Evolutionary conservation across 805 yeast species (phyloP), one percentile per base, ranked within the genome.

Genomic region (Starmerella vitae): DNA sequence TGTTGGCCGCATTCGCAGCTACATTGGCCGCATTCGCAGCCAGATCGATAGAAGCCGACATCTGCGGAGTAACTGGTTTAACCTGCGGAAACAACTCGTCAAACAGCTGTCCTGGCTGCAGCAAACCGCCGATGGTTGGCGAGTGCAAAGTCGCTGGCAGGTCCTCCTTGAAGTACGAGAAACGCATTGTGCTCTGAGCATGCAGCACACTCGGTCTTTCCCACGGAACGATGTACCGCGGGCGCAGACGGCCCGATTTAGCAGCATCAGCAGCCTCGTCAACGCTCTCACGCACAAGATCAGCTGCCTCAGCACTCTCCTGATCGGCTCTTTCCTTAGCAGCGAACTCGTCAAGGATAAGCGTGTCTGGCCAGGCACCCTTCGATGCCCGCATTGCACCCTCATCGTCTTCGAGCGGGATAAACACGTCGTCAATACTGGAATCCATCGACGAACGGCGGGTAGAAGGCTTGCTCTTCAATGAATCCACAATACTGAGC

Each of bases 91-190:
- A 80, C 29, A 80, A 59, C 44, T 78, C 81, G 4, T 67, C 69
- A 54, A 77, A 77, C 18, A 38, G 20, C 49, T 71, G 75, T 10
- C 70, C 75, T 1, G 74, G 72, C 50, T 74, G 77, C 26, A 79
- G 54, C 18, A 86, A 63, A 0, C 95, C 95, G 3, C 93, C 78
- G 20, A 86, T 77, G 4, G 82, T 77, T 2, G 94, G 84, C 0
- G 95, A 74, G 58, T 86, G 96, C 19, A 86, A 73, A 0, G 97
- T 86, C n/a, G 84, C 74, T 13, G 78, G 80, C 48, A 88, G 59
- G 52, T 84, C 93, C 47, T 85, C 94, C 48, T 97, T 68, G 60
- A 91, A 88, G 55, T 88, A 88, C 0, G 97, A 84, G 63, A 82
- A 88, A 46, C 97, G 56, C 74, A 76, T 44, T 70, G 74, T 13